Conservation (phyloP, 2,329 filamentous ascomycete species). For the Gremmenia infestans region DNA sequence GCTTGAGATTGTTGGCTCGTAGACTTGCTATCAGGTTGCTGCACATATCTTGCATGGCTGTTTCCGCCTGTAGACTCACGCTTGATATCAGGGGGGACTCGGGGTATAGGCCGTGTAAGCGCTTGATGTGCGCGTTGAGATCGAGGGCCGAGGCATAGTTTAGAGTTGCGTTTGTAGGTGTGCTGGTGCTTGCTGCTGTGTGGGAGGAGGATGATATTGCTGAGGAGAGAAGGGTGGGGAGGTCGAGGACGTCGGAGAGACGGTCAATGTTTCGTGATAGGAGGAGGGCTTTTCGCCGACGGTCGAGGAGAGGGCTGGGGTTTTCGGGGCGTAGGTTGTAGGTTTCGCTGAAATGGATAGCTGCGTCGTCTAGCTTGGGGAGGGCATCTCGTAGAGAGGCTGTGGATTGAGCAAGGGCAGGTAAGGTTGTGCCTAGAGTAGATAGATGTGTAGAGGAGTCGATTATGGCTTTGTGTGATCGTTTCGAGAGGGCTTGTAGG, state of each 20-base stretch:
- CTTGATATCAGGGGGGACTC: slow-evolving; percentile 69
- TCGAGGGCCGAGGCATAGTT: slow-evolving; percentile 90
- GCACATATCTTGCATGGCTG: slow-evolving; percentile 83
- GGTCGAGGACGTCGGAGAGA: slow-evolving; percentile 82
- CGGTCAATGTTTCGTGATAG: slow-evolving; percentile 84
- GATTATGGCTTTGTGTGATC: slow-evolving; percentile 81
- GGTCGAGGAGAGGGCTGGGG: slow-evolving; percentile 55
- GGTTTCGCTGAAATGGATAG: slow-evolving; percentile 73
- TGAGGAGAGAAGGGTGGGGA: slow-evolving; percentile 79
- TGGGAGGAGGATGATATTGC: slow-evolving; percentile 53
- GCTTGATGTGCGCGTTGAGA: slow-evolving; percentile 86
- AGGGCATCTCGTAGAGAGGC: slow-evolving; percentile 65
- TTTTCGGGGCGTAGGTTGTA: slow-evolving; percentile 72
- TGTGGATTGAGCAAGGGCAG: slow-evolving; percentile 60
- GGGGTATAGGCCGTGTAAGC: slow-evolving; percentile 78
- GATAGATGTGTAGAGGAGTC: slow-evolving; percentile 72
- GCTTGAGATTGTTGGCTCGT: slow-evolving; percentile 72
- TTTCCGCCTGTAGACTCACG: slow-evolving; percentile 72
- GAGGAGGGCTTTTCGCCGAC: slow-evolving; percentile 74
- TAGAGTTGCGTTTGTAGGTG: slow-evolving; percentile 42
- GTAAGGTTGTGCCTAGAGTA: slow-evolving; percentile 68
- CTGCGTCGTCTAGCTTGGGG: slow-evolving; percentile 72
- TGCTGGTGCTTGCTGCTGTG: slow-evolving; percentile 40
- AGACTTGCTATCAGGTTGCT: slow-evolving; percentile 75
- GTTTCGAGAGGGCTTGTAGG: slow-evolving; percentile 82